phyloP scores from a whole-genome alignment of 2,329 filamentous ascomycete genomes.

The Paecilomyces formosus region DNA sequence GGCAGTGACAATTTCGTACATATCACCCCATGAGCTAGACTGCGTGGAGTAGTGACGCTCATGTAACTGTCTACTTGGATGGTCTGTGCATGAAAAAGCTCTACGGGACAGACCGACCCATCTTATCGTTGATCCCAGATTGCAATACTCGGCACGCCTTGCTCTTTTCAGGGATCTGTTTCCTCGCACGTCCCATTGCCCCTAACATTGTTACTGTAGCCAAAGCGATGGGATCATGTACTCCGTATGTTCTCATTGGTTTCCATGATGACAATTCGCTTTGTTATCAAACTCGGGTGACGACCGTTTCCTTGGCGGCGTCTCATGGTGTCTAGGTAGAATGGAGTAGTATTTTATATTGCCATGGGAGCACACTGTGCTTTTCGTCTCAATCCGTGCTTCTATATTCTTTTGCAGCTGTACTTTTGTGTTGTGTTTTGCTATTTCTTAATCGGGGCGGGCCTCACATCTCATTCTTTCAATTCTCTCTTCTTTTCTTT shows the following conservation, averaged over 20 bases:
- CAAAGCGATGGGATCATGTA: background rate
- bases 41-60: background rate
- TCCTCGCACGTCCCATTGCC: background rate
- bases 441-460: background rate
- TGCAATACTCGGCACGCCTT: background rate
- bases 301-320: background rate
- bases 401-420: background rate
- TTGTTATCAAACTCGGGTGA: background rate
- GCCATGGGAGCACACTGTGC: background rate
- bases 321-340: background rate
- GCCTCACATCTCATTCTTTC: background rate
- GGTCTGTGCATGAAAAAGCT: background rate
- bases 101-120: background rate
- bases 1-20: background rate
- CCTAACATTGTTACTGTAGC: background rate
- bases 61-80: background rate
- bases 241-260: background rate
- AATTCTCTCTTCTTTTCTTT: background rate
- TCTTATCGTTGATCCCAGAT: background rate
- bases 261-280: background rate
- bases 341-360: background rate
- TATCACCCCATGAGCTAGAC: background rate
- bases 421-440: background rate
- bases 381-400: background rate
- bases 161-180: background rate